phyloP scores from a whole-genome alignment of 257 asterid genomes.

The Lithospermum erythrorhizon region DNA sequence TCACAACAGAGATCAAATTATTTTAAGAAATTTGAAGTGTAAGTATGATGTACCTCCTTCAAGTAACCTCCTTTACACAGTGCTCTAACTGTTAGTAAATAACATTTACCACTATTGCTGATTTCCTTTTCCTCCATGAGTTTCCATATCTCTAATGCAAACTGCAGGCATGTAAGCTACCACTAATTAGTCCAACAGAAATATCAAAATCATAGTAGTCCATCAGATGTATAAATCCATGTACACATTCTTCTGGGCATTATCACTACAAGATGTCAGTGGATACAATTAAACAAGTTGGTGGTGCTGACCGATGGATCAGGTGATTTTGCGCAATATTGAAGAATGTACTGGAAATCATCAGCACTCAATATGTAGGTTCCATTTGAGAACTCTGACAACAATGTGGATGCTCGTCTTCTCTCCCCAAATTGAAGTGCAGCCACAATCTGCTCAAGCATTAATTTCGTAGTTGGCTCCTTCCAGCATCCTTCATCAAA shows the following conservation, averaged over 20 bases:
- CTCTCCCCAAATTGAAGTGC: conserved; percentile 63
- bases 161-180: conserved; percentile 34
- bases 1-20: not conserved
- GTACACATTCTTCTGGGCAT: not conserved
- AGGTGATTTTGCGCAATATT: conserved; percentile 53
- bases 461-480: conserved; percentile 15
- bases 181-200: not conserved
- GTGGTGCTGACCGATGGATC: conserved; percentile 63
- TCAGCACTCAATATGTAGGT: conserved; percentile 28
- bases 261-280: not conserved
- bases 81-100: conserved; percentile 42
- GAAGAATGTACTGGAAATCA: conserved; percentile 52
- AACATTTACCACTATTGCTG: conserved; percentile 36
- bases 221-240: not conserved
- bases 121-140: conserved; percentile 56
- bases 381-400: conserved; percentile 38
- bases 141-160: conserved; percentile 69
- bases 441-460: conserved; percentile 41
- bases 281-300: conserved; percentile 8
- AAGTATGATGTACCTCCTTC: conserved; percentile 43
- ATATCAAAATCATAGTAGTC: not conserved
- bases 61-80: conserved; percentile 77
- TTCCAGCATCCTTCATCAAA: conserved; percentile 23
- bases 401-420: conserved; percentile 49
- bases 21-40: not conserved